A percentile compares a stretch with the other conserved stretches of the same genome.
phyloP scores from a whole-genome alignment of 768 basidiomycete species.

The Rickenella mellea region DNA sequence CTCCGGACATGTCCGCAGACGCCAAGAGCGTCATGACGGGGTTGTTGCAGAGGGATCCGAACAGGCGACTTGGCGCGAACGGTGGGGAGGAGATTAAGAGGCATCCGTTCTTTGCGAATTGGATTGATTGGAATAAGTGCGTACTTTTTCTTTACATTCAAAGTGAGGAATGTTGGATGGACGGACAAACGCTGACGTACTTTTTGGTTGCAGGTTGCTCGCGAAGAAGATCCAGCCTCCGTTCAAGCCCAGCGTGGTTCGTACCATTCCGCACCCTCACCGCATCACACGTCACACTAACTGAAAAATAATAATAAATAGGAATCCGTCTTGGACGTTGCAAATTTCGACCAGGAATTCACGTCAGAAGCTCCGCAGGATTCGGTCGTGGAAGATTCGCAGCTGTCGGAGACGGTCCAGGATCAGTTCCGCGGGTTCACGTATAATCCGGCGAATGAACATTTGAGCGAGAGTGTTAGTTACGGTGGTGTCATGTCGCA shows the following conservation, averaged over 20 bases:
- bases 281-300: too few relatives aligned
- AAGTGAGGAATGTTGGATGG: neutral
- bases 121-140: conserved; percentile 78
- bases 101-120: conserved; percentile 90
- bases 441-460: conserved; percentile 78
- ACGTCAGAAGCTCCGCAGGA: conserved; percentile 92
- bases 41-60: conserved; percentile 82
- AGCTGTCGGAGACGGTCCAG: conserved; percentile 90
- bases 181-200: neutral
- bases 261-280: conserved; percentile 18
- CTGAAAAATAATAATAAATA: too few relatives aligned
- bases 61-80: conserved; percentile 78
- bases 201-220: conserved; percentile 40
- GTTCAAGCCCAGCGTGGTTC: conserved; percentile 93
- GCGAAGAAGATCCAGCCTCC: conserved; percentile 95
- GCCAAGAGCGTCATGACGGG: conserved; percentile 84
- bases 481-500: too few relatives aligned
- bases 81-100: conserved; percentile 95
- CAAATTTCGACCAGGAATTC: conserved; percentile 96
- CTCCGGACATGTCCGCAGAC: conserved; percentile 78
- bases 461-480: conserved; percentile 76
- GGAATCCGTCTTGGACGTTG: conserved; percentile 91
- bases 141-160: neutral
- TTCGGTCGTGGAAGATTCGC: conserved; percentile 90
- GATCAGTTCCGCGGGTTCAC: conserved; percentile 92